Base-by-base conservation (phyloP, 106 monocot genomes). In the Dioscorea dumetorum region DNA sequence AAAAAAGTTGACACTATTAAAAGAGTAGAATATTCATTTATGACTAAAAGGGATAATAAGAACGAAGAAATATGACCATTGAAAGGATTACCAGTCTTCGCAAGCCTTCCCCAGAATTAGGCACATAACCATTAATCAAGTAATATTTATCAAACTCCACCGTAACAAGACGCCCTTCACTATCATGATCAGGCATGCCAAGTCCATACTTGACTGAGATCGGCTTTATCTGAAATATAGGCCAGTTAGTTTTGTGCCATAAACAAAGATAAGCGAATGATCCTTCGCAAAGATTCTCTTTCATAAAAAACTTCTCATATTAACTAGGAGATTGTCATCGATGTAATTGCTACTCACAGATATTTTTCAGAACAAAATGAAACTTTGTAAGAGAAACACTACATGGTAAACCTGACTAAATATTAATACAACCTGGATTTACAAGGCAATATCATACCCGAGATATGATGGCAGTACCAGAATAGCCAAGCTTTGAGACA, bases 401-500 rank as follows among this genome's bases (percentile, higher is more conserved):
- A 62, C 31, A 62, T 34, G 22, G 60, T 22, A 21, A 22, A 23
- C 24, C 41, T 41, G 41, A 41, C 41, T 41, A 41, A 60, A 24
- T 60, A 60, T 24, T 9, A 22, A 21, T 22, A 22, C 60, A 23
- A 60, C 24, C 7, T 22, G 24, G 8, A 22, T 22, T 19, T 22
- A 22, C 60, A 21, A 74, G 48, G 18, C 49, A 72, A 41, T 18
- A 67, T 23, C 79, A 65, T 89, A 97, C 95, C 81, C 91, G 69
- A 78, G 95, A 91, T 80, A 97, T 84, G 64, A 97, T 82, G 61
- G 91, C 86, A 74, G 89, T 89, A 24, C 95, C 95, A 71, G 95
- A 97, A 68, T 97, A 97, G 8, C 95, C 95, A 48, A 97, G 86
- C 73, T 97, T 97, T 62, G 86, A 73, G 65, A 84, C 78, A 76